Evolutionary conservation across 2,329 filamentous ascomycete genomes (phyloP).

Genomic region (Coniochaeta ligniaria): DNA sequence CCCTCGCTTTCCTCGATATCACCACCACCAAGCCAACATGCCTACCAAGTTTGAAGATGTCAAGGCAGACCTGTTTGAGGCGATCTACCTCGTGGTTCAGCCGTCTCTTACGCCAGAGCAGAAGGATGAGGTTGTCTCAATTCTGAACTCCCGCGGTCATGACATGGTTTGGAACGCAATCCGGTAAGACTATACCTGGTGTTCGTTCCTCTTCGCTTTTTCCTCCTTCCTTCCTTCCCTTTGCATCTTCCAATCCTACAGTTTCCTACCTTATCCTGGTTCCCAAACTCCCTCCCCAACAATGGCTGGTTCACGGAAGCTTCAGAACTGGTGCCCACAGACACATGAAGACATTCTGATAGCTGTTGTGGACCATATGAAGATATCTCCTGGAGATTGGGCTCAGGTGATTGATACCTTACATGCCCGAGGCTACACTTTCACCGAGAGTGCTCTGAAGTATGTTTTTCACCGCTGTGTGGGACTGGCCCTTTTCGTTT

Average conservation of each 20-base stretch:
- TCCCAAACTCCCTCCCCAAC: background rate
- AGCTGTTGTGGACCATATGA: conserved; percentile 29
- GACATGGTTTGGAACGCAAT: conserved; percentile 27
- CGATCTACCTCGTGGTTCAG: conserved; percentile 12
- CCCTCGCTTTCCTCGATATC: background rate
- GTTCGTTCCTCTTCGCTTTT: background rate
- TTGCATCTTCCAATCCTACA: background rate
- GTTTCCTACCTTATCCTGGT: background rate
- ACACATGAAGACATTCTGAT: conserved; percentile 37
- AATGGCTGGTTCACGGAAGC: conserved; percentile 6
- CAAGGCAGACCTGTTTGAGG: conserved; percentile 18
- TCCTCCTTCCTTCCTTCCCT: background rate
- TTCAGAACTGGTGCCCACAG: conserved; percentile 29
- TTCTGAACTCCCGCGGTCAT: conserved; percentile 16
- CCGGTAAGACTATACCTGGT: conserved; percentile 18
- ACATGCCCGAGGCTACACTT: conserved; percentile 17
- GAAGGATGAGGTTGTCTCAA: conserved; percentile 13
- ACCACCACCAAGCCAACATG: conserved; percentile 11
- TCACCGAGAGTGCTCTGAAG: conserved; percentile 17
- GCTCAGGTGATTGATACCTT: conserved; percentile 15
- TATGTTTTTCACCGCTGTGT: conserved; percentile 8
- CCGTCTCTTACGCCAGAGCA: conserved; percentile 14
- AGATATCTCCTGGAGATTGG: conserved; percentile 22
- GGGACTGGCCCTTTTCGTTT: background rate
- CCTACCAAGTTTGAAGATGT: conserved; percentile 20